phyloP scores from a whole-genome alignment of 2,329 filamentous ascomycete genomes.

The Elsinoe batatas region DNA sequence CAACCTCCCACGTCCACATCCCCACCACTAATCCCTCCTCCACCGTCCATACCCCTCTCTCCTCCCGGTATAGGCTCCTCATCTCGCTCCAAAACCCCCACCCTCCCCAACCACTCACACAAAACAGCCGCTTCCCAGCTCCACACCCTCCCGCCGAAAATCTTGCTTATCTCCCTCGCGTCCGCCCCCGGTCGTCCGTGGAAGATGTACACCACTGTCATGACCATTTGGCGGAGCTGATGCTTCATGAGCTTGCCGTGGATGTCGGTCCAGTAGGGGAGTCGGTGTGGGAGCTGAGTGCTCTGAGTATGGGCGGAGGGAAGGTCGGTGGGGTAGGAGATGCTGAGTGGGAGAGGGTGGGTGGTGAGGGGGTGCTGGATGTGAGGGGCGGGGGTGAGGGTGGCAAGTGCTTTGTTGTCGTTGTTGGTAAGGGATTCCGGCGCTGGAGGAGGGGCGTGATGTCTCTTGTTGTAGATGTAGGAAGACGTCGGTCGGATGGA shows the following conservation, averaged over 20 bases:
- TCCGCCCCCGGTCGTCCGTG: slow-evolving; percentile 52
- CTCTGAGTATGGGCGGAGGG: neutral
- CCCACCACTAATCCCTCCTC: neutral
- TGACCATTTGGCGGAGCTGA: slow-evolving; percentile 56
- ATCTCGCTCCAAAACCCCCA: slow-evolving; percentile 42
- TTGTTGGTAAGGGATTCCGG: neutral
- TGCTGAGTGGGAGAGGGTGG: neutral
- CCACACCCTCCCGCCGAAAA: slow-evolving; percentile 51
- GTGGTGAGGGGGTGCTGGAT: neutral
- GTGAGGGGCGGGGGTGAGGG: neutral
- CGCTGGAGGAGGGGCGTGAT: neutral
- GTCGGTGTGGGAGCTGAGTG: slow-evolving; percentile 18
- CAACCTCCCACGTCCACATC: neutral
- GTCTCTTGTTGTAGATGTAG: slow-evolving; percentile 33
- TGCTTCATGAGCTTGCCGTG: slow-evolving; percentile 48
- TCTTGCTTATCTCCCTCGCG: slow-evolving; percentile 43
- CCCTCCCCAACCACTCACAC: slow-evolving; percentile 47
- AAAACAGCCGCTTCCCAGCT: slow-evolving; percentile 52
- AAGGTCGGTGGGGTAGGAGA: neutral
- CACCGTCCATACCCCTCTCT: neutral
- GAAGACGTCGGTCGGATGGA: slow-evolving; percentile 47
- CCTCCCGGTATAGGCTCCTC: neutral
- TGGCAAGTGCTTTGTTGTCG: neutral
- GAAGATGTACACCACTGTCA: slow-evolving; percentile 52
- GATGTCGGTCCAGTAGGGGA: slow-evolving; percentile 66